Base-by-base conservation (phyloP, 116 monocot genomes). In the Dioscorea cayenensis region DNA sequence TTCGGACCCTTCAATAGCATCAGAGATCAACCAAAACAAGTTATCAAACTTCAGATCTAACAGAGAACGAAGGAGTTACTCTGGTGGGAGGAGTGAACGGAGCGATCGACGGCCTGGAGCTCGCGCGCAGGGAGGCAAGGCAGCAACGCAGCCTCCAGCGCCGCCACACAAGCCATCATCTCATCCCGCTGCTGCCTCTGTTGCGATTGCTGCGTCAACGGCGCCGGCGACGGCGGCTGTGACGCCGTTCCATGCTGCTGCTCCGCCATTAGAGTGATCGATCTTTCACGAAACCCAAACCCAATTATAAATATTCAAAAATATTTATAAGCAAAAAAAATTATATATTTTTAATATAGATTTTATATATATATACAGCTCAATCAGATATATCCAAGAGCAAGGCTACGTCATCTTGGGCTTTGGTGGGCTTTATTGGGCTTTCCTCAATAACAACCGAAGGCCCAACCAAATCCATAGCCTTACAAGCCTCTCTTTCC, bases 61-160 rank as follows among this genome's bases (percentile, higher is more conserved):
- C 21, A 36, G 48, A 32, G 23, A 22, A 28, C 7, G 6, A 69
- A 16, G 49, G 63, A 20, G 51, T 19, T 7, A 92, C 92, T 92
- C 80, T 90, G 88, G 69, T 96, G 90, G 36, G 92, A 92, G 61
- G 90, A 92, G 69, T 96, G 90, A 48, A 82, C 84, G 60, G 90
- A 90, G 32, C 96, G 90, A 69, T 96, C 92, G 59, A 96, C 90
- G 38, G 96, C 96, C 69, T 97, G 96, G 37, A 97, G 93, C 60
- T 97, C 96, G n/a, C 92, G 85, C 0, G 96, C 96, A 25, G 96
- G 93, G 65, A 97, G 87, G 77, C 90, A 92, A 32, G 90, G 93
- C 22, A 97, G 93, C 10, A 92, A 79, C 21, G 96, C 88, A 2
- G 90, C 86, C 74, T 97, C 96, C 67, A 97, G 82, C 27, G 90